Evolutionary conservation across 2,329 filamentous ascomycete species (phyloP).

Genomic region (Penicillium thymicola): DNA sequence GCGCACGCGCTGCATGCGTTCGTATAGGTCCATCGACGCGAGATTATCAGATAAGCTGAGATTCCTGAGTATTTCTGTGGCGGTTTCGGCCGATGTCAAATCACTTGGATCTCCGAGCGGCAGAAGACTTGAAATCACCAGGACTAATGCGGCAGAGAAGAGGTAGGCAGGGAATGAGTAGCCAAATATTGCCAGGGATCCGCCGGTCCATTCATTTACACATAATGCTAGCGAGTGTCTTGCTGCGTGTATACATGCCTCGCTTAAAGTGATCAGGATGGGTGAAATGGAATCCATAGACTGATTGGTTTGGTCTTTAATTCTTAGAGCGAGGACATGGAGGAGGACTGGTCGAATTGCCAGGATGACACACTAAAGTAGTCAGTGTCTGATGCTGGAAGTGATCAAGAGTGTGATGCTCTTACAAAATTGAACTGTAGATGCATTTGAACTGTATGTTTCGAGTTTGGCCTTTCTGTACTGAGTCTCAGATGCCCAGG

Average conservation of each 20-base stretch:
- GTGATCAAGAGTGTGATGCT: neutral
- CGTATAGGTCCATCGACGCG: conserved; percentile 13
- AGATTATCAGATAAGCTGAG: conserved; percentile 12
- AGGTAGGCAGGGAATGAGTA: conserved; percentile 34
- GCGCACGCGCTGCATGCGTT: conserved; percentile 9
- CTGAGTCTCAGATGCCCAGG: conserved; percentile 26
- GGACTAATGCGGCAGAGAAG: conserved; percentile 31
- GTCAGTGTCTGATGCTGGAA: neutral
- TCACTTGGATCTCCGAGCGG: conserved; percentile 17
- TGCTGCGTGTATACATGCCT: conserved; percentile 33
- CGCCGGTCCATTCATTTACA: conserved; percentile 32
- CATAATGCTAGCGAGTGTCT: conserved; percentile 29
- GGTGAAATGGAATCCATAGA: conserved; percentile 14
- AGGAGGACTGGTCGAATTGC: conserved; percentile 35
- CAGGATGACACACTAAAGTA: conserved; percentile 32
- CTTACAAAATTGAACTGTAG: conserved; percentile 32
- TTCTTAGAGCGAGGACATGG: conserved; percentile 24
- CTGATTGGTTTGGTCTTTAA: conserved; percentile 5
- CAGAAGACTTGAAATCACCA: conserved; percentile 28
- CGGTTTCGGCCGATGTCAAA: conserved; percentile 21
- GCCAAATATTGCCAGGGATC: conserved; percentile 29
- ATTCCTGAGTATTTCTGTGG: conserved; percentile 21
- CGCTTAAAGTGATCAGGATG: conserved; percentile 25
- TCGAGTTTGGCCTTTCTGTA: conserved; percentile 14
- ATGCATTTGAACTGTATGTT: conserved; percentile 28